phyloP scores from a whole-genome alignment of 805 yeast genomes.

The Metschnikowia aberdeeniae region DNA sequence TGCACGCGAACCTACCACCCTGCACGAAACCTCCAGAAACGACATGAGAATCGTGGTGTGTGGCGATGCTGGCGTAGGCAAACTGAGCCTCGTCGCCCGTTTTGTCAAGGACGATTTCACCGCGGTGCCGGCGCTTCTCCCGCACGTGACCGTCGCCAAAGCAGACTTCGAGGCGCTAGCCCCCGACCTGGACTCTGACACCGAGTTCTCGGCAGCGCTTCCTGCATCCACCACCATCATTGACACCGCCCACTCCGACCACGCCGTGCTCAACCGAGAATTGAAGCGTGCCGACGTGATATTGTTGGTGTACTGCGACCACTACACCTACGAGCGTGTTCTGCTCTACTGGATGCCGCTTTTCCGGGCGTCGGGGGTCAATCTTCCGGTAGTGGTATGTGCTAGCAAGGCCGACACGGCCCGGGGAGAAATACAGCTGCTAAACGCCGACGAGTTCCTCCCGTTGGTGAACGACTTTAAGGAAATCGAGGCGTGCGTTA shows the following conservation, averaged over 20 bases:
- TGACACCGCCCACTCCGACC: conserved; percentile 75
- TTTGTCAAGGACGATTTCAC: conserved; percentile 79
- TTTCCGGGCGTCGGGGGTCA: conserved; percentile 89
- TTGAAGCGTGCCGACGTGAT: conserved; percentile 84
- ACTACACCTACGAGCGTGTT: conserved; percentile 88
- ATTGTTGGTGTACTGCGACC: conserved; percentile 92
- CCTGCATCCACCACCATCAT: conserved; percentile 61
- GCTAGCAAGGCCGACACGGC: conserved; percentile 69
- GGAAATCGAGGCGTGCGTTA: conserved; percentile 87
- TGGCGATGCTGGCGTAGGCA: conserved; percentile 92
- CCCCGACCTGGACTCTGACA: conserved; percentile 11
- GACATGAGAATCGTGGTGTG: conserved; percentile 74
- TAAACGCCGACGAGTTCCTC: conserved; percentile 70
- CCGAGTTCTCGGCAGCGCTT: conserved; percentile 23
- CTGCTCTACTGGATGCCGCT: conserved; percentile 93
- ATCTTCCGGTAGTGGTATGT: conserved; percentile 86
- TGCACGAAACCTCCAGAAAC: background rate
- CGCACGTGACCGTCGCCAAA: conserved; percentile 79
- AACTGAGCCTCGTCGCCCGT: conserved; percentile 73
- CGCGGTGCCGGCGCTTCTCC: conserved; percentile 71
- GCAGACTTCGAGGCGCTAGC: conserved; percentile 46
- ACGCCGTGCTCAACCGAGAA: conserved; percentile 58
- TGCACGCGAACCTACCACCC: background rate
- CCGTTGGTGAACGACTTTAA: conserved; percentile 87
- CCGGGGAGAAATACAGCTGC: conserved; percentile 33